Conservation (phyloP, 495 filamentous ascomycete genomes). For the Xylaria scruposa region DNA sequence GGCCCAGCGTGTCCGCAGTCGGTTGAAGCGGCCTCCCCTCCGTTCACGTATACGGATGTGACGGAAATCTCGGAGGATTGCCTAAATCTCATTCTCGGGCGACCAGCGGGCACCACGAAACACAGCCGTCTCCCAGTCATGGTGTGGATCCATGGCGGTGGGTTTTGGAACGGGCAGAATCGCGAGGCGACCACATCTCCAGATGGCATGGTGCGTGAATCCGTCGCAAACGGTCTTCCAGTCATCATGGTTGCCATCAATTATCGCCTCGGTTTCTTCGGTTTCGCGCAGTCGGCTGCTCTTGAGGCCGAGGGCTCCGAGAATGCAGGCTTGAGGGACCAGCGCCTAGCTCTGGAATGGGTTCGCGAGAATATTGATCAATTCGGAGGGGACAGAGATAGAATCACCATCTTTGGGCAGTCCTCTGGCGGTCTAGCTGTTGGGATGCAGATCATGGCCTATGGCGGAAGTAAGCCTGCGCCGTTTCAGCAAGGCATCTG, state of each 20-base stretch:
- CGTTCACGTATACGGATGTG: conserved; percentile 42
- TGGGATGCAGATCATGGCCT: conserved; percentile 50
- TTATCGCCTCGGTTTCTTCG: conserved; percentile 51
- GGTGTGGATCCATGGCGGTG: conserved; percentile 55
- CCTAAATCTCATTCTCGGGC: conserved; percentile 52
- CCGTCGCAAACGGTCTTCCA: conserved; percentile 47
- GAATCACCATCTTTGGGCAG: conserved; percentile 63
- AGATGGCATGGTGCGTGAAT: conserved; percentile 53
- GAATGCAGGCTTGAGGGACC: conserved; percentile 64
- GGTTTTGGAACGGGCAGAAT: conserved; percentile 45
- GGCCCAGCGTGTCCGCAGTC: conserved; percentile 54
- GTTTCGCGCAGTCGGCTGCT: conserved; percentile 38
- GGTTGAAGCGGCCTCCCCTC: conserved; percentile 31
- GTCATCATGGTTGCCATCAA: conserved; percentile 55
- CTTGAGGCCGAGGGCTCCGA: conserved; percentile 39
- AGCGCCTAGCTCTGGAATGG: conserved; percentile 62
- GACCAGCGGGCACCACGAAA: conserved; percentile 39
- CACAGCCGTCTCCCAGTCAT: conserved; percentile 51
- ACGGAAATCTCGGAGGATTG: conserved; percentile 52
- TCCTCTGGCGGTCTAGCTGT: conserved; percentile 57
- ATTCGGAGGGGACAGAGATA: conserved; percentile 64
- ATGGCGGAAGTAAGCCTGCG: conserved; percentile 43
- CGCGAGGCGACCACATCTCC: conserved; percentile 45
- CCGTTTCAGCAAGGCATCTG: conserved; percentile 47
- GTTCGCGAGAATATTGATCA: conserved; percentile 62